A percentile compares a stretch with the other conserved stretches of the same genome.
Conservation (phyloP, 2,329 filamentous ascomycete species). For the Macrophomina tecta region DNA sequence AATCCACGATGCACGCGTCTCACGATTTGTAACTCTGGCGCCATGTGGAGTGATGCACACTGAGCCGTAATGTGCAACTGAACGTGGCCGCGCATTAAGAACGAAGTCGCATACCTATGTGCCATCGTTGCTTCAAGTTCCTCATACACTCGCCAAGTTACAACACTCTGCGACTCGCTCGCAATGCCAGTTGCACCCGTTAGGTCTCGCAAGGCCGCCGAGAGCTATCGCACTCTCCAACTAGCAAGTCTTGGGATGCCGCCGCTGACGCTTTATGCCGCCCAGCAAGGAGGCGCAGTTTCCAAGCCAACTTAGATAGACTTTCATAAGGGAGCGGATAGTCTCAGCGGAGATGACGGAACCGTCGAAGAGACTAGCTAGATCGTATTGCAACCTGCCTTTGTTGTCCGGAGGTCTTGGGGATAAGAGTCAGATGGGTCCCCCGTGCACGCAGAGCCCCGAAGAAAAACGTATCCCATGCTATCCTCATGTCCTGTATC, state of each 20-base stretch:
- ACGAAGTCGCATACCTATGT: too few species aligned
- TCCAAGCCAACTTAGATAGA: slow-evolving; percentile 3
- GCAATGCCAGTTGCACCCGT: neutral
- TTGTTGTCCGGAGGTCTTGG: slow-evolving; percentile 2
- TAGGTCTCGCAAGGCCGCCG: neutral
- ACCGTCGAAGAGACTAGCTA: slow-evolving; percentile 20
- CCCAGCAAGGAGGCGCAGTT: slow-evolving; percentile 9
- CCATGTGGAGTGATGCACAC: too few species aligned
- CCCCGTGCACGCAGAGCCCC: neutral
- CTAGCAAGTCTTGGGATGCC: slow-evolving; percentile 7
- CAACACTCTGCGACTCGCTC: neutral
- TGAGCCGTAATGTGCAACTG: too few species aligned
- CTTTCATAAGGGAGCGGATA: slow-evolving; percentile 2
- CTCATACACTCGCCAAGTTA: neutral
- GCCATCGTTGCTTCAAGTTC: neutral
- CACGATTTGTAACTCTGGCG: too few species aligned
- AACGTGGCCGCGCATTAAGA: too few species aligned
- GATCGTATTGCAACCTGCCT: slow-evolving; percentile 6
- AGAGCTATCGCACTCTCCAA: neutral
- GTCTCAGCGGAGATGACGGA: slow-evolving; percentile 11
- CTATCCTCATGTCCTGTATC: slow-evolving; percentile 8
- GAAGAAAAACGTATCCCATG: neutral
- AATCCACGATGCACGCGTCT: neutral
- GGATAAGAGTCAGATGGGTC: neutral
- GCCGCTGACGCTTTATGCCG: neutral